Percentiles rank a stretch among this genome's conserved stretches.
phyloP scores from a whole-genome alignment of 352 stramenopile genomes.

The Pythium periplocum region DNA sequence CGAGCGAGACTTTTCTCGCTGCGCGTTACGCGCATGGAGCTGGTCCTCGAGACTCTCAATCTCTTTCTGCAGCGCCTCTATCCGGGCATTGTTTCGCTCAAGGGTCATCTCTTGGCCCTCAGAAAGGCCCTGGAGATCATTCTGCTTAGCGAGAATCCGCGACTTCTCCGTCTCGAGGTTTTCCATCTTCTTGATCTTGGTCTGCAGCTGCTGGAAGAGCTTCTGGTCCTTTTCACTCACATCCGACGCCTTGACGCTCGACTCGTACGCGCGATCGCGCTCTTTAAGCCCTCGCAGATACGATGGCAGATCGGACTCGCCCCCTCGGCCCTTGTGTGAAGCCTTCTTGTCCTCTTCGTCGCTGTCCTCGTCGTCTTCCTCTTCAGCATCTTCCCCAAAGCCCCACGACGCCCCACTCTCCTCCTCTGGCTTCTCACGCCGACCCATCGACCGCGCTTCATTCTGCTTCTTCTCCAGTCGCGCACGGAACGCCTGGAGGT shows the following conservation, averaged over 20 bases:
- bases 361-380: conserved; percentile 45
- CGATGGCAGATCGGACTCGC: conserved; percentile 42
- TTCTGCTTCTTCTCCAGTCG: conserved; percentile 16
- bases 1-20: conserved; percentile 30
- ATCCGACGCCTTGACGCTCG: conserved; percentile 33
- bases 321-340: not conserved
- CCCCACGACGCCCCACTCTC: conserved; percentile 61
- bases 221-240: conserved; percentile 69
- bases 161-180: conserved; percentile 64
- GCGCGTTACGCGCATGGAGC: conserved; percentile 49
- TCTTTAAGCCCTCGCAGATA: conserved; percentile 72
- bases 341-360: conserved; percentile 19
- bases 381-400: conserved; percentile 75
- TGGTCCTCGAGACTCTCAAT: conserved; percentile 53
- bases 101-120: conserved; percentile 60
- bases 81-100: conserved; percentile 56
- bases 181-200: conserved; percentile 78
- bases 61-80: conserved; percentile 53
- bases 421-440: conserved; percentile 2
- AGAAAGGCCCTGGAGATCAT: conserved; percentile 46
- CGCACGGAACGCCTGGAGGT: conserved; percentile 26
- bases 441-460: conserved; percentile 13
- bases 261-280: conserved; percentile 39
- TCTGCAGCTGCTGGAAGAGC: conserved; percentile 75
- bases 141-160: conserved; percentile 71